Evolutionary conservation across 805 yeast species (phyloP).

Genomic region (Candida piceae): DNA sequence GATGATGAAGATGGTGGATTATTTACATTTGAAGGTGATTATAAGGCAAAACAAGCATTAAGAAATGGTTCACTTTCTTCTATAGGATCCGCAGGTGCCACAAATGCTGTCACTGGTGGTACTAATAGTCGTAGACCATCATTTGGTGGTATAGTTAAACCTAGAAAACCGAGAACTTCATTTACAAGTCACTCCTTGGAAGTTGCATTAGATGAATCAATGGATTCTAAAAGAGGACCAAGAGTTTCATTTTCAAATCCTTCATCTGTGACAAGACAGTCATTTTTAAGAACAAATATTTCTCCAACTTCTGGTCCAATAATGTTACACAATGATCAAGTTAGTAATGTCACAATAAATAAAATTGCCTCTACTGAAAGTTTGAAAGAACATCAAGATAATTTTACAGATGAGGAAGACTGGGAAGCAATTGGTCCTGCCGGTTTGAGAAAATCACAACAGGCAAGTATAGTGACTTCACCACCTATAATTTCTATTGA

Average conservation of each 20-base stretch:
- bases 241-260: constrained; percentile 32
- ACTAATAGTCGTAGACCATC: constrained; percentile 25
- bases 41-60: constrained; percentile 8
- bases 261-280: constrained; percentile 33
- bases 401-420: constrained; percentile 90
- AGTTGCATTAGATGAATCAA: constrained; percentile 27
- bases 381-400: constrained; percentile 32
- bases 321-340: constrained; percentile 21
- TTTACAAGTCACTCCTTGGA: constrained; percentile 28
- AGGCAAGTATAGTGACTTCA: constrained; percentile 17
- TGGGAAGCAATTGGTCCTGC: constrained; percentile 91
- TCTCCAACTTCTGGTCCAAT: constrained; percentile 25
- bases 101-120: constrained; percentile 3
- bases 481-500: constrained; percentile 14
- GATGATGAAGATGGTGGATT: constrained; percentile 35
- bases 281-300: constrained; percentile 33
- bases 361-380: constrained; percentile 18
- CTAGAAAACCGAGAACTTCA: constrained; percentile 30
- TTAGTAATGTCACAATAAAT: constrained; percentile 22
- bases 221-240: constrained; percentile 24
- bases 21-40: constrained; percentile 24
- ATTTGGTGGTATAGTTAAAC: constrained; percentile 31
- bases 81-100: neutral
- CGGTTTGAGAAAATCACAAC: constrained; percentile 34
- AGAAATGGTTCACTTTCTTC: constrained; percentile 16